Evolutionary conservation across 768 basidiomycete species (phyloP).

Genomic region (Rubroboletus satanas): DNA sequence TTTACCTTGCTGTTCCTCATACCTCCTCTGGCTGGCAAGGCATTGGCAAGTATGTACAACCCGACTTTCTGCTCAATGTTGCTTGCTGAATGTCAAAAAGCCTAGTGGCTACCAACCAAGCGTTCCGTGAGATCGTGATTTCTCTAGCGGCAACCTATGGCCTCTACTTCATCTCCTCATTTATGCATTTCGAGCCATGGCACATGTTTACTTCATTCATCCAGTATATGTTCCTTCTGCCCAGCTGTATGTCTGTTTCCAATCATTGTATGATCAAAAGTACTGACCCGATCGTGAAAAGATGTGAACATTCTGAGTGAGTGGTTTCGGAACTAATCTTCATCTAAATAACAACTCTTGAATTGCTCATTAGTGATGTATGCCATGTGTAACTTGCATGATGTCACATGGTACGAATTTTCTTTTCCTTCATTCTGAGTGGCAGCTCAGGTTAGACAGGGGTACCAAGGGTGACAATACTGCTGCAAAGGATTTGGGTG

Average conservation of each 20-base stretch:
- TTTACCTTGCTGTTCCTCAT: conserved; percentile 80
- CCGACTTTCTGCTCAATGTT: neutral
- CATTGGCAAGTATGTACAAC: conserved; percentile 54
- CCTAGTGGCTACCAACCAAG: conserved; percentile 58
- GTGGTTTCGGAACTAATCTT: conserved; percentile 12
- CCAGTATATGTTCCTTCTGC: conserved; percentile 89
- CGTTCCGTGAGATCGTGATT: conserved; percentile 81
- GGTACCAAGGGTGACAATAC: conserved; percentile 94
- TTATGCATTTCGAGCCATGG: conserved; percentile 94
- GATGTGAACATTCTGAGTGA: conserved; percentile 78
- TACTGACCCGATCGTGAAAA: conserved; percentile 22
- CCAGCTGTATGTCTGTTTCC: conserved; percentile 49
- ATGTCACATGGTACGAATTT: conserved; percentile 64
- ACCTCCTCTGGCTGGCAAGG: conserved; percentile 71
- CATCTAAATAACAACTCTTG: neutral
- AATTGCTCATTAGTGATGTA: conserved; percentile 65
- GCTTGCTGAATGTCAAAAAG: conserved; percentile 36
- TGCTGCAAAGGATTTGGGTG: conserved; percentile 81
- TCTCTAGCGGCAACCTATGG: conserved; percentile 75
- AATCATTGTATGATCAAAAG: neutral
- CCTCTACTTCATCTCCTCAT: conserved; percentile 79
- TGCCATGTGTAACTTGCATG: conserved; percentile 89
- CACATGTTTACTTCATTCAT: conserved; percentile 93
- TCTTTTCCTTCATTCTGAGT: neutral
- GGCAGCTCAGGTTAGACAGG: conserved; percentile 35